Base-by-base conservation (phyloP, 1,139 yeast genomes). In the Magnusiomyces paraingens region DNA sequence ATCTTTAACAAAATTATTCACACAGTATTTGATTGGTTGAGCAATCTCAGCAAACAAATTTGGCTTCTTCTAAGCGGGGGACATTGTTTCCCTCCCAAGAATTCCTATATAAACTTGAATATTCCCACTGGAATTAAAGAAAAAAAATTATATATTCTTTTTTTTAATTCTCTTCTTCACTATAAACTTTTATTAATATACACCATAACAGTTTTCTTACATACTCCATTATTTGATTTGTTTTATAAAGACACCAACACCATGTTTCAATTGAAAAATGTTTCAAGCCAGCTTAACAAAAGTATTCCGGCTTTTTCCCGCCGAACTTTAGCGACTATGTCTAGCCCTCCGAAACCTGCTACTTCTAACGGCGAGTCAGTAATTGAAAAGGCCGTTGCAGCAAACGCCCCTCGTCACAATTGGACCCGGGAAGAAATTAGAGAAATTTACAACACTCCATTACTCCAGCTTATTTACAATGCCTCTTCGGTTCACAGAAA, bases 401-500 rank as follows among this genome's bases (percentile, higher is more conserved):
- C 57, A 3, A 38, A 49, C 2, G 38, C 44, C 11, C 58, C 57
- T 32, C 51, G 75, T 46, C 77, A 73, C 55, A 65, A 73, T 41
- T 86, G 93, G 93, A 75, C 87, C 0, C 76, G 74, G 58, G 74
- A 73, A 1, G 85, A 85, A 62, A 76, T 86, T 52, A 65, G 71
- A 15, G 77, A 78, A 49, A 81, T 86, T 51, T 85, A 84, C 64
- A 65, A 81, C 53, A 76, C 84, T 1, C 91, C 94, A 0, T 69
- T 86, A 55, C 73, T 82, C 70, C 70, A 84, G 48, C 71, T 86
- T 49, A 75, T 82, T 4, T 78, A 75, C 65, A 73, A 75, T 48
- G 83, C 93, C 0, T 89, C 84, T 61, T 59, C 79, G 6, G 85
- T 84, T 57, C 93, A 86, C 65, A 72, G 90, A 49, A 75, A 73